Conservation (phyloP, 1,139 yeast genomes). For the Pichia sp. region DNA sequence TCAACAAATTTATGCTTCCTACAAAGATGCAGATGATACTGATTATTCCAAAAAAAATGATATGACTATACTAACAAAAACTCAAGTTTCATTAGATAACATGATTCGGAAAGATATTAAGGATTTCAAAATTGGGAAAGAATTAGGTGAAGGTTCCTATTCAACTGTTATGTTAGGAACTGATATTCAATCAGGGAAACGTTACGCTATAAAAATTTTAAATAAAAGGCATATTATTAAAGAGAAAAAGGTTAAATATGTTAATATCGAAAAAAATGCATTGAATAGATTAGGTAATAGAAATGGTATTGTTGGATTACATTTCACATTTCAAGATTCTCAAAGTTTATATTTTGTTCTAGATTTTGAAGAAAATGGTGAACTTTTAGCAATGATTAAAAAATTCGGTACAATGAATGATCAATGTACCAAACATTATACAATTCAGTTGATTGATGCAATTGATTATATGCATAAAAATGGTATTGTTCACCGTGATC, state of each 20-base stretch:
- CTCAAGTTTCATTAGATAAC: conserved; percentile 25
- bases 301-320: conserved; percentile 63
- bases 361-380: conserved; percentile 80
- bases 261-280: conserved; percentile 71
- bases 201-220: conserved; percentile 69
- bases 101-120: conserved; percentile 50
- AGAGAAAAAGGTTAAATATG: conserved; percentile 75
- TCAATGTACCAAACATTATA: conserved; percentile 43
- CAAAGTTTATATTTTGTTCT: conserved; percentile 63
- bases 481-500: conserved; percentile 90
- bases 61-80: conserved; percentile 9
- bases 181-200: conserved; percentile 48
- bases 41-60: conserved; percentile 2
- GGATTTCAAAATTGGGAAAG: conserved; percentile 68
- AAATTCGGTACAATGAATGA: conserved; percentile 53
- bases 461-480: conserved; percentile 71
- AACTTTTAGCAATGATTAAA: conserved; percentile 55
- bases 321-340: conserved; percentile 76
- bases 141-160: conserved; percentile 76
- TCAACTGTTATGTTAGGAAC: conserved; percentile 70
- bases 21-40: background rate
- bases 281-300: conserved; percentile 64
- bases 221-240: conserved; percentile 70
- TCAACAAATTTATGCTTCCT: conserved; percentile 4
- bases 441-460: conserved; percentile 81